These are phyloP conservation scores for Pseudognaphalium luteoalbum DNA, from an alignment of 129 eudicot genomes.

Conservation along the genomic window DNA sequence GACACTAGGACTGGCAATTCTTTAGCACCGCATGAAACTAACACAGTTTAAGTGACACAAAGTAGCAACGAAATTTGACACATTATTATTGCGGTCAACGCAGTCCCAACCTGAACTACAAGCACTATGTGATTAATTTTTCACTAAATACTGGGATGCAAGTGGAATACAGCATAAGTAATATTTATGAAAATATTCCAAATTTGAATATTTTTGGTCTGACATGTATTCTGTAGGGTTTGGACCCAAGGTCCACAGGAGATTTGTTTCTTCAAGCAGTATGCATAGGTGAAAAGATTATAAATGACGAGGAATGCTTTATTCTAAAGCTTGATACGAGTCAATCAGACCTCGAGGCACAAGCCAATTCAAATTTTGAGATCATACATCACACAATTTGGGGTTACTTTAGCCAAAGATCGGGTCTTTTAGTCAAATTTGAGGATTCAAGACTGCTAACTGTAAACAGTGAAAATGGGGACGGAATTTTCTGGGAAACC, in stretches of 20 bases:
- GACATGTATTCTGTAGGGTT: conserved; percentile 45
- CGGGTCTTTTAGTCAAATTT: conserved; percentile 83
- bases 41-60: background rate
- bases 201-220: background rate
- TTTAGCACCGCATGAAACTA: background rate
- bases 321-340: conserved; percentile 73
- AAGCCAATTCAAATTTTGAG: conserved; percentile 63
- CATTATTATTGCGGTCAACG: background rate
- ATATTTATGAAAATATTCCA: background rate
- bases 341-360: conserved; percentile 82
- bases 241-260: conserved; percentile 75
- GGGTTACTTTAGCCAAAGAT: conserved; percentile 99
- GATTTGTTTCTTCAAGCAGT: conserved; percentile 78
- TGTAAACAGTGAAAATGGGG: conserved; percentile 64
- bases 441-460: conserved; percentile 85
- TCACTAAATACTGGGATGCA: background rate
- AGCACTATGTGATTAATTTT: background rate
- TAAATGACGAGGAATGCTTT: conserved; percentile 85
- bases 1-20: background rate
- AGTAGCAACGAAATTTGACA: too few relatives aligned
- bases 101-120: background rate
- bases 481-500: conserved; percentile 87
- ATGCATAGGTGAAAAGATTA: conserved; percentile 90
- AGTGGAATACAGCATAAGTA: background rate
- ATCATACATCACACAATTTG: conserved; percentile 91